Base-by-base conservation (phyloP, 768 basidiomycete genomes). In the Leccinum ochraceum region DNA sequence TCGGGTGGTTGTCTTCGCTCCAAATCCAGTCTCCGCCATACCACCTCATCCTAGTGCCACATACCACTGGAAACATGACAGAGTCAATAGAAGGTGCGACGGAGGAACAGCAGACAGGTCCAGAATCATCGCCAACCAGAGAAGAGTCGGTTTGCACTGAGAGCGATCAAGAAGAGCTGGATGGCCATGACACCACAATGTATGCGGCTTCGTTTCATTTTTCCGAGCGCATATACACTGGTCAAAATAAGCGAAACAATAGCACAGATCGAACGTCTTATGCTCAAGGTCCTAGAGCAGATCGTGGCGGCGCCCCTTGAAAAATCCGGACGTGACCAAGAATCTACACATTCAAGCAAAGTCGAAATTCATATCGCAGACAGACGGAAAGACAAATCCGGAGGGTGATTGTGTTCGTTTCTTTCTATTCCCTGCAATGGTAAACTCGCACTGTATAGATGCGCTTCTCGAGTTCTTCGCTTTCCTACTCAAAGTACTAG, bases 401-500 rank as follows among this genome's bases (percentile, higher is more conserved):
- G 70, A 53, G 71, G 73, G 80, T 79, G 56, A 60, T 11, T 8
- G 3, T 5, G 0, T 6, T 16, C 17, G 11, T 68, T 39, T 32
- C 42, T 30, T 58, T 32, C 69, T 39, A 8, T 4, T 16, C 14
- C 11, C 46, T 51, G n/a, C 49, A n/a, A n/a, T 22, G 5, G 26
- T 54, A 22, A 34, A 63, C 49, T 26, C n/a, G n/a, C 22, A 16
- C 22, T 6, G 20, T 34, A 51, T 50, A 69, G 71, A 48, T 55
- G 34, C 36, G 49, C 54, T 39, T 63, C 51, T 20, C 67, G 78
- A 16, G 54, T 67, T 13, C 67, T 79, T 13, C 64, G 62, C 30
- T 83, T 76, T 54, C 83, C 83, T 0, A 68, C 63, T 13, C 74
- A 75, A 53, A 65, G 67, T 44, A 44, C 42, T 44, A n/a, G 17